These are phyloP conservation scores for Ilex paraguariensis DNA, from an alignment of 305 asterid genomes.

Conservation along the genomic window DNA sequence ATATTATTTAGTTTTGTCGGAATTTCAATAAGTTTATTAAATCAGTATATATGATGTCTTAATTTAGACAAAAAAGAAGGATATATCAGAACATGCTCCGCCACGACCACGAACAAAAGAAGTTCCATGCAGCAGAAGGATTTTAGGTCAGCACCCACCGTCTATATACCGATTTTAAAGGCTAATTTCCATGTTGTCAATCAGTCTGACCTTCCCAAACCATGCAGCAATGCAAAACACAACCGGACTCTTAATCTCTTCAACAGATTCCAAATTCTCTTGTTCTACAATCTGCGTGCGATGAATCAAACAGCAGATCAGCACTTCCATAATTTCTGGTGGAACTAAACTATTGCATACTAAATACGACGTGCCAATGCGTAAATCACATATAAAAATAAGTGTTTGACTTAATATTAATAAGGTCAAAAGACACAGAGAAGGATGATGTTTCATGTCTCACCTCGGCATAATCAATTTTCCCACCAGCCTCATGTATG, in stretches of 20 bases:
- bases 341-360: not conserved
- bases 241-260: slow-evolving; percentile 58
- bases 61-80: too few species aligned
- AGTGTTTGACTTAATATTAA: not conserved
- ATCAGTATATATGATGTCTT: too few species aligned
- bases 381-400: not conserved
- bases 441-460: slow-evolving; percentile 14
- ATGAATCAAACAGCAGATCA: not conserved
- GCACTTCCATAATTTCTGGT: not conserved
- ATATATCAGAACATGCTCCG: too few species aligned
- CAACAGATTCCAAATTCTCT: slow-evolving; percentile 47
- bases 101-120: too few species aligned
- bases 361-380: not conserved
- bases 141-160: too few species aligned
- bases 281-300: slow-evolving; percentile 76
- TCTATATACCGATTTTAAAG: too few species aligned
- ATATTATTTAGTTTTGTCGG: too few species aligned
- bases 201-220: slow-evolving; percentile 81
- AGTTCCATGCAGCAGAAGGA: too few species aligned
- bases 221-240: slow-evolving; percentile 85
- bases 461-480: slow-evolving; percentile 86
- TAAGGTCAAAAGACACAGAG: not conserved
- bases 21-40: too few species aligned
- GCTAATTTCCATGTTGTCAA: slow-evolving; percentile 77
- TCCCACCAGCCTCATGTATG: slow-evolving; percentile 71